Conservation (phyloP, 352 stramenopile genomes). For the Phytophthora agathidicida region DNA sequence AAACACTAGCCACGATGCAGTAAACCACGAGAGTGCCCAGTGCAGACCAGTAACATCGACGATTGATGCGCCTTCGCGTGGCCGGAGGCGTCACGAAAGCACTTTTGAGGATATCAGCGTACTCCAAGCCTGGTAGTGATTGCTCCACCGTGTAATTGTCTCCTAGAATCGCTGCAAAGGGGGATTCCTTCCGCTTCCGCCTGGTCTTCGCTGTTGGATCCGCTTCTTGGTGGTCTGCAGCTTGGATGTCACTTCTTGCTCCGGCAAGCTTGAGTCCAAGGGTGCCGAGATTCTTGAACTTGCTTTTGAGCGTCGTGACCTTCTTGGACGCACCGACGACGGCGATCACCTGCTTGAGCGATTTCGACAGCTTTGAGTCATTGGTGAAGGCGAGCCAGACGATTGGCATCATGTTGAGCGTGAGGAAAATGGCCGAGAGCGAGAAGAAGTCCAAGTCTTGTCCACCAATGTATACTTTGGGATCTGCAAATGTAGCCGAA, state of each 20-base stretch:
- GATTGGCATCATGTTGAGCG: constrained; percentile 90
- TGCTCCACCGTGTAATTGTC: constrained; percentile 83
- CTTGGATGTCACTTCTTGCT: constrained; percentile 43
- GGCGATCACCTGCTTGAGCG: constrained; percentile 78
- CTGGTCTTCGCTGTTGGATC: constrained; percentile 2
- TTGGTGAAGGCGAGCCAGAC: constrained; percentile 93
- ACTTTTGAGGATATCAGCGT: constrained; percentile 80
- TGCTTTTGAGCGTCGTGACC: constrained; percentile 74
- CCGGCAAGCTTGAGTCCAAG: constrained; percentile 75
- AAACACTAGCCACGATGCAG: constrained; percentile 54
- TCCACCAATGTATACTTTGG: constrained; percentile 69
- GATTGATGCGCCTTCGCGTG: constrained; percentile 55
- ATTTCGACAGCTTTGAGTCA: constrained; percentile 87
- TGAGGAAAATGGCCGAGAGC: constrained; percentile 79
- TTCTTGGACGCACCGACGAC: constrained; percentile 81
- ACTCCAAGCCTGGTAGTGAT: constrained; percentile 72
- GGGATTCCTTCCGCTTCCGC: constrained; percentile 61
- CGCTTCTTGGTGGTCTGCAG: constrained; percentile 7
- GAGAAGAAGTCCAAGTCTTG: constrained; percentile 81
- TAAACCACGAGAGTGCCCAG: constrained; percentile 62
- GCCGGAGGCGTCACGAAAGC: constrained; percentile 73
- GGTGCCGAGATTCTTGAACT: constrained; percentile 85
- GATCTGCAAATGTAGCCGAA: constrained; percentile 79
- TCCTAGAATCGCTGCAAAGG: constrained; percentile 78
- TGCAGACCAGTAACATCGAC: constrained; percentile 54